Base-by-base conservation (phyloP, 345 rosid species). In the Arabidopsis arenosa region DNA sequence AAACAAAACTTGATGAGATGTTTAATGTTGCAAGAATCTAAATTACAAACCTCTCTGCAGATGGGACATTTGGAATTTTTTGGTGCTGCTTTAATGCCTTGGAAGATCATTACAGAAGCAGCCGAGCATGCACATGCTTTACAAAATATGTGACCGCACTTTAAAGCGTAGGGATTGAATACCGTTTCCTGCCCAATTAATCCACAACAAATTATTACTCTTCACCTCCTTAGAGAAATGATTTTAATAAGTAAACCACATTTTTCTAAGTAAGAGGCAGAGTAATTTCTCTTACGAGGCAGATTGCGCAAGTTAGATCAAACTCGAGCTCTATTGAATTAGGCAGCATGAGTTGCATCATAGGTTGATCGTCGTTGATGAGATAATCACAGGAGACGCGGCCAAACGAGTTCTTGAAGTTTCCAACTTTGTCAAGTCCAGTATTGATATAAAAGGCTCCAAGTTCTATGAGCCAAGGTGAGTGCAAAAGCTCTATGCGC, bases 61-160 rank as follows among this genome's bases (percentile, higher is more conserved):
- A 90, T 64, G 3, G 99, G 93, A 83, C 99, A 95, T 74, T 84
- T 90, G 2, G 90, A 85, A 71, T 81, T 75, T 21, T 78, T 54
- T 41, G 86, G 78, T 12, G 97, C 90, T 32, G 83, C 74, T 84
- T 86, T 89, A 61, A 89, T 80, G 57, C 97, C 97, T 81, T 92
- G 83, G n/a, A 85, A 82, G 47, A 88, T 81, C 84, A 84, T 74
- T 70, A 88, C 92, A 4, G 90, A 89, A 70, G 97, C 96, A 37
- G 99, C 93, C 2, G 92, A 89, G 83, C 99, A 95, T 15, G 89
- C 93, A 78, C 99, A 95, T 15, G 80, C 78, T 73, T 92, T 92
- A 84, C 97, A 95, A 68, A 95, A 92, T 49, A 92, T 89, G 83
- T 95, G 99, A 59, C 97, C 96, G 4, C 99, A 95, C 63, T 85